Base-by-base conservation (phyloP, 2,329 filamentous ascomycete genomes). In the Calycina herbarum region DNA sequence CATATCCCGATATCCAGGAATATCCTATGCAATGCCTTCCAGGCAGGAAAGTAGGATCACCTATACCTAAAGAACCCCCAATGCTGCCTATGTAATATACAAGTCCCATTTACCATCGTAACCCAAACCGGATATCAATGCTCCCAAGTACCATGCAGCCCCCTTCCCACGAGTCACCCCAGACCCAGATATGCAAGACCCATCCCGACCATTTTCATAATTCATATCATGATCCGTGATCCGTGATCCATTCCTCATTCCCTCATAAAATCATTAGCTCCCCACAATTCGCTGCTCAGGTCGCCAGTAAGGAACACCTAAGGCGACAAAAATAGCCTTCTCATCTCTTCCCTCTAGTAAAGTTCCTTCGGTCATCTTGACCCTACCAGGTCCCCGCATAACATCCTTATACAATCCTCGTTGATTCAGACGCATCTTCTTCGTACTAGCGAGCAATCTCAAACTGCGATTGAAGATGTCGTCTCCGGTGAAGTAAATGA, bases 401-500 rank as follows among this genome's bases (percentile, higher is more conserved):
- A 92, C 88, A 76, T 92, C 85, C 71, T 82, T 85, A 72, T 89
- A 97, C 64, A 98, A 76, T 0, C 93, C 94, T 35, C 85, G 82
- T 78, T 97, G 94, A 71, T 97, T 97, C 63, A 98, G 76, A 61
- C 91, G 80, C 92, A 96, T 93, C 0, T 87, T 86, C 78, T 92
- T 95, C 78, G 87, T 93, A 48, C 87, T 86, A 15, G 93, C 93
- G 69, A 97, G 77, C 17, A 96, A 78, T 69, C 94, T 81, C 76
- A 97, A 86, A 74, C 92, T 96, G 17, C 94, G 83, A 76, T 97
- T 97, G 80, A 97, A 97, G 40, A 97, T 90, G 75, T 97, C 94
- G 71, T 97, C 95, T 0, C 94, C 94, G 0, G 94, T 97, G 74
- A 97, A 98, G 75, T 97, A 97, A n/a, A 97, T 85, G 67, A 97